Evolutionary conservation across 2,329 filamentous ascomycete species (phyloP).

Genomic region (Periconia macrospinosa): DNA sequence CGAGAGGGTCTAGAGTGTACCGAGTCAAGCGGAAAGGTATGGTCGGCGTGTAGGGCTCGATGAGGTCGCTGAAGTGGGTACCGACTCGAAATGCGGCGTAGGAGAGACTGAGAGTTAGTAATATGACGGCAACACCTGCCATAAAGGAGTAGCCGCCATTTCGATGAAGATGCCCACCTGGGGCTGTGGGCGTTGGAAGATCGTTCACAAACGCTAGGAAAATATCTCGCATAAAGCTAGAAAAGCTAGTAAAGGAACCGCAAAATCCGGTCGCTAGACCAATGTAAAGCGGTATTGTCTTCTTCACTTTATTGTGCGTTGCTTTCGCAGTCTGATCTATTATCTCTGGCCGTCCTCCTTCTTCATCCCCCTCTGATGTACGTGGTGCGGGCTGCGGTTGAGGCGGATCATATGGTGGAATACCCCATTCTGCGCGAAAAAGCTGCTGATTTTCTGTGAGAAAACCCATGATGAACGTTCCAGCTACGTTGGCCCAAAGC

Average conservation of each 20-base stretch:
- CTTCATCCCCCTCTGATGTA: slow-evolving; percentile 39
- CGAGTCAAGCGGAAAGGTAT: slow-evolving; percentile 62
- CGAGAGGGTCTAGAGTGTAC: slow-evolving; percentile 63
- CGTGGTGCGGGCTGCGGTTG: slow-evolving; percentile 19
- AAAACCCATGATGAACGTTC: slow-evolving; percentile 83
- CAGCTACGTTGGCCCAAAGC: slow-evolving; percentile 86
- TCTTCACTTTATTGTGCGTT: slow-evolving; percentile 63
- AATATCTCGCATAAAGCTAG: slow-evolving; percentile 76
- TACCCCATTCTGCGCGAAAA: slow-evolving; percentile 70
- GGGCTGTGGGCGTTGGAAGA: slow-evolving; percentile 55
- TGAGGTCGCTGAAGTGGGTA: slow-evolving; percentile 69
- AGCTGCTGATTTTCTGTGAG: slow-evolving; percentile 75
- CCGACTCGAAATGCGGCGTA: slow-evolving; percentile 71
- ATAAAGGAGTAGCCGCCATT: slow-evolving; percentile 81
- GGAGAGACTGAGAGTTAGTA: slow-evolving; percentile 71
- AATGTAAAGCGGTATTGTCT: slow-evolving; percentile 85
- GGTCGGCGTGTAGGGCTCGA: slow-evolving; percentile 62
- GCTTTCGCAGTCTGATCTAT: slow-evolving; percentile 51
- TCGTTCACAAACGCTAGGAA: slow-evolving; percentile 81
- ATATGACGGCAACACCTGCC: slow-evolving; percentile 74
- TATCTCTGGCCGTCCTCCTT: slow-evolving; percentile 23
- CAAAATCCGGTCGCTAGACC: slow-evolving; percentile 86
- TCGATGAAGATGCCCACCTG: slow-evolving; percentile 48
- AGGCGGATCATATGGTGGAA: slow-evolving; percentile 13
- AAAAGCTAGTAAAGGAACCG: slow-evolving; percentile 88